Evolutionary conservation across 2,329 filamentous ascomycete species (phyloP).

Genomic region (Penicillium sp.): DNA sequence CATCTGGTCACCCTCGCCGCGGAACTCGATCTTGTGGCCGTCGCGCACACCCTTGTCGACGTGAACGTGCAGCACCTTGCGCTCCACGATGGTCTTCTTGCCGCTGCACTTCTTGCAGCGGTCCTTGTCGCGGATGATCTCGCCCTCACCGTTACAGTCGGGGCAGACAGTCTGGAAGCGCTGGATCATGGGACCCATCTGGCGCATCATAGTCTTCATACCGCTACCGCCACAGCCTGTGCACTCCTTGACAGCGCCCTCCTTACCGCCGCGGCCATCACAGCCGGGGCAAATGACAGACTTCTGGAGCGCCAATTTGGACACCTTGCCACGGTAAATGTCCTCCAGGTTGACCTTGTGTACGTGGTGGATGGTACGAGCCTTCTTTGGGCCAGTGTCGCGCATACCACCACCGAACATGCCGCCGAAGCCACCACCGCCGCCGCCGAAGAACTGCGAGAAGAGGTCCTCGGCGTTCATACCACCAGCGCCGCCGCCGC

Average conservation of each 20-base stretch:
- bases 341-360: constrained; percentile 98
- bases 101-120: constrained; percentile 93
- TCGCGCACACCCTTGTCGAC: constrained; percentile 91
- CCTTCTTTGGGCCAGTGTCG: constrained; percentile 78
- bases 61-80: constrained; percentile 97
- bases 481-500: constrained; percentile 71
- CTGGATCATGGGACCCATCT: constrained; percentile 99
- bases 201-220: constrained; percentile 99
- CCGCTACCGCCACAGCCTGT: constrained; percentile 84
- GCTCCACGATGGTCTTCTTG: constrained; percentile 97
- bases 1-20: constrained; percentile 91
- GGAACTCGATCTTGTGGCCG: constrained; percentile 95
- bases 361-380: constrained; percentile 93
- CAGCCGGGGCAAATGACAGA: constrained; percentile 96
- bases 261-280: constrained; percentile 90
- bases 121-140: constrained; percentile 94
- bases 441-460: constrained; percentile 88
- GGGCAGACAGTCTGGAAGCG: constrained; percentile 99
- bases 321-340: constrained; percentile 96
- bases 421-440: constrained; percentile 65
- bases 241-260: constrained; percentile 94
- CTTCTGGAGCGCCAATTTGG: constrained; percentile 93
- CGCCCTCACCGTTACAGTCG: constrained; percentile 95
- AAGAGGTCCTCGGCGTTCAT: constrained; percentile 97
- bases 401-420: constrained; percentile 77